Evolutionary conservation across 164 flowering plant species (phyloP).

Genomic region (Nymphaea colorata): DNA sequence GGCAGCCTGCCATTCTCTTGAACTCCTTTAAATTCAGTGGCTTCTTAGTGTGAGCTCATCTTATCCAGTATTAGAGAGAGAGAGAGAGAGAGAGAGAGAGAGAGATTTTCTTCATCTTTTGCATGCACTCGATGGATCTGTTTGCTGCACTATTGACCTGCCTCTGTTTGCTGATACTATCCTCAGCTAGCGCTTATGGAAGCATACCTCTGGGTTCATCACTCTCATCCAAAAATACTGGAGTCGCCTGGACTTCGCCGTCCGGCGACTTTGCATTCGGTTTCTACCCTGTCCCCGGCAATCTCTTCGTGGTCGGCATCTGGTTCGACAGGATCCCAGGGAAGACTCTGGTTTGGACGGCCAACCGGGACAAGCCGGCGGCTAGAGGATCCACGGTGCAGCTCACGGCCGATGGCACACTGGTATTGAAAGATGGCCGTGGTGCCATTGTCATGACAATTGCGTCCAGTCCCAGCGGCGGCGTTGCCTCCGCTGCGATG

Average conservation of each 20-base stretch:
- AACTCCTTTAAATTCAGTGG: too few relatives aligned
- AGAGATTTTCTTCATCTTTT: too few relatives aligned
- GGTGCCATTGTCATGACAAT: not conserved
- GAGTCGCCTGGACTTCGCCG: not conserved
- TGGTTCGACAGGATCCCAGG: not conserved
- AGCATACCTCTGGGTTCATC: not conserved
- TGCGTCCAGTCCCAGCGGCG: not conserved
- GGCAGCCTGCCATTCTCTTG: too few relatives aligned
- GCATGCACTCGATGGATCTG: too few relatives aligned
- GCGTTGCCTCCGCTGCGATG: conserved; percentile 21
- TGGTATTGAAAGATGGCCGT: not conserved
- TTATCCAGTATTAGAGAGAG: too few relatives aligned
- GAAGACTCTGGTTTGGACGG: conserved; percentile 4
- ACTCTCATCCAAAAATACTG: not conserved
- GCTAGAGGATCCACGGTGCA: conserved; percentile 1
- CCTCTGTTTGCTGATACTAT: not conserved
- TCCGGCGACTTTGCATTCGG: conserved; percentile 1
- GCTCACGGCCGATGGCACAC: not conserved
- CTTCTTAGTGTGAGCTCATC: too few relatives aligned
- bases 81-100: too few relatives aligned
- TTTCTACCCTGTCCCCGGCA: not conserved
- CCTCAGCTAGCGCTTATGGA: not conserved
- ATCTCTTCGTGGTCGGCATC: not conserved
- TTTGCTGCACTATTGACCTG: too few relatives aligned
- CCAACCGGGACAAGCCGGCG: conserved; percentile 1